A percentile compares a stretch with the other conserved stretches of the same genome.
These are phyloP conservation scores for Ceratocystis cubensis DNA, from an alignment of 2,329 filamentous ascomycete species.

Conservation along the genomic window DNA sequence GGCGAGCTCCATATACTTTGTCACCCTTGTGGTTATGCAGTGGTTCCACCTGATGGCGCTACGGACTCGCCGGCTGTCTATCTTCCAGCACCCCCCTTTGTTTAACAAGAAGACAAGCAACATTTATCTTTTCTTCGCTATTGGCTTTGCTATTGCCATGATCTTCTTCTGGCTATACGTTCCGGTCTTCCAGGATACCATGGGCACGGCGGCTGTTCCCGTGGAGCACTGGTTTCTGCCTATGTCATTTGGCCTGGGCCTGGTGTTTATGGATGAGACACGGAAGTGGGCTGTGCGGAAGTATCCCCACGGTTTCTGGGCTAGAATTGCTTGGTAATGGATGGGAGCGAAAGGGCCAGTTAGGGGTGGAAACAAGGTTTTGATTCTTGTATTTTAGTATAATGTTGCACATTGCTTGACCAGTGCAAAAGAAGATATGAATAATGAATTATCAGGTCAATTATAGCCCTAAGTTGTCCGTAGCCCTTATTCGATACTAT, in stretches of 20 bases:
- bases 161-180: slow-evolving; percentile 92
- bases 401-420: neutral
- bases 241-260: slow-evolving; percentile 48
- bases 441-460: neutral
- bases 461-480: neutral
- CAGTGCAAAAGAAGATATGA: neutral
- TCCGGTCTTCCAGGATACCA: slow-evolving; percentile 67
- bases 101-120: slow-evolving; percentile 65
- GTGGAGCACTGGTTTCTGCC: slow-evolving; percentile 68
- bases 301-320: slow-evolving; percentile 45
- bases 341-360: neutral
- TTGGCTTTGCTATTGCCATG: slow-evolving; percentile 79
- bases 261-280: slow-evolving; percentile 45
- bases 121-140: slow-evolving; percentile 95
- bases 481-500: neutral
- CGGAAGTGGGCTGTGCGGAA: slow-evolving; percentile 51
- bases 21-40: slow-evolving; percentile 89
- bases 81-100: slow-evolving; percentile 87
- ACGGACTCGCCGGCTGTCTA: slow-evolving; percentile 83
- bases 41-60: slow-evolving; percentile 99
- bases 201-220: slow-evolving; percentile 49
- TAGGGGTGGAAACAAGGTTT: neutral
- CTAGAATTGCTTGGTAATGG: slow-evolving; percentile 44
- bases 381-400: neutral
- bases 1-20: slow-evolving; percentile 85